Conservation (phyloP, 208 protist species). For the Phytomonas sp. region DNA sequence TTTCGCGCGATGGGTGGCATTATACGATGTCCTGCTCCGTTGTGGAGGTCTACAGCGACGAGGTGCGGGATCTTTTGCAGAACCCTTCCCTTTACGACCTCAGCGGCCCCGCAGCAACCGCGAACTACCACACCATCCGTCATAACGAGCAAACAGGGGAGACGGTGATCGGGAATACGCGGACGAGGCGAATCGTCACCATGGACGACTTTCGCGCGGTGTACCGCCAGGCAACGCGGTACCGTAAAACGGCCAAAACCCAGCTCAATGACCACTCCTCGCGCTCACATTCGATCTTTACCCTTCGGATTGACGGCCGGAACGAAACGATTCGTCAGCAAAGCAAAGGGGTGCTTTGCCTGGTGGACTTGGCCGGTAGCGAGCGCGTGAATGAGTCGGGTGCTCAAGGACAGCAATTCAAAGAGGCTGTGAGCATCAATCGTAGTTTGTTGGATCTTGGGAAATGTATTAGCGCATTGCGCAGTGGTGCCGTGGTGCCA, state of each 20-base stretch:
- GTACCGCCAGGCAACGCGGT: slow-evolving; percentile 48
- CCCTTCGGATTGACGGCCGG: slow-evolving; percentile 54
- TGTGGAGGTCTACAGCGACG: slow-evolving; percentile 91
- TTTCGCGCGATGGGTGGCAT: slow-evolving; percentile 67
- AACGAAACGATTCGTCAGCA: slow-evolving; percentile 62
- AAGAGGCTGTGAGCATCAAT: slow-evolving; percentile 93
- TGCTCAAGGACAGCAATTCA: slow-evolving; percentile 75
- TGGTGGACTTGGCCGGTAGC: slow-evolving; percentile 93
- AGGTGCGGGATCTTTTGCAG: slow-evolving; percentile 79
- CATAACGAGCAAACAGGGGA: slow-evolving; percentile 28
- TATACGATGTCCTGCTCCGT: slow-evolving; percentile 71
- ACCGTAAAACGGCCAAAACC: slow-evolving; percentile 74
- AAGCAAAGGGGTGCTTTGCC: slow-evolving; percentile 69
- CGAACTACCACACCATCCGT: slow-evolving; percentile 57
- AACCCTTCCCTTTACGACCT: slow-evolving; percentile 51
- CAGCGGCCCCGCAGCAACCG: slow-evolving; percentile 10
- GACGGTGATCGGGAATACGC: slow-evolving; percentile 64
- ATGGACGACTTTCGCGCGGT: slow-evolving; percentile 58
- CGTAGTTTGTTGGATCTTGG: slow-evolving; percentile 81
- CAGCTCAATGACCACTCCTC: slow-evolving; percentile 86
- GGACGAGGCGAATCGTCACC: slow-evolving; percentile 26
- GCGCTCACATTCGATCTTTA: slow-evolving; percentile 89
- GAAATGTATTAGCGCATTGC: slow-evolving; percentile 89
- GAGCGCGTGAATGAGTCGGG: slow-evolving; percentile 89
- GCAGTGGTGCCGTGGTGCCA: slow-evolving; percentile 54